Conservation (phyloP, 2,329 filamentous ascomycete genomes). For the Diaporthe sp. region DNA sequence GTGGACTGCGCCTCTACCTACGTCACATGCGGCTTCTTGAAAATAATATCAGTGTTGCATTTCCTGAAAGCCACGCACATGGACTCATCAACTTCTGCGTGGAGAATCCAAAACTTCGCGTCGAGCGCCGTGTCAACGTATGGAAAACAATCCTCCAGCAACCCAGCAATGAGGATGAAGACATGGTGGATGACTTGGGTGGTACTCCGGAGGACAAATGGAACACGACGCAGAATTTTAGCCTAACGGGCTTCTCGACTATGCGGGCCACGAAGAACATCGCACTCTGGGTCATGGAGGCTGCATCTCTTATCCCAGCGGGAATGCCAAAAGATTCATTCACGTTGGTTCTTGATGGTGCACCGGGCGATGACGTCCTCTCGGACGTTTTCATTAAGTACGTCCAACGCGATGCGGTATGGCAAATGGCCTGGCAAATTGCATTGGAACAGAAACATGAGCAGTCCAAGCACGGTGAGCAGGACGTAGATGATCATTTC, state of each 20-base stretch:
- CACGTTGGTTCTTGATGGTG: background rate
- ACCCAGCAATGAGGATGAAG: background rate
- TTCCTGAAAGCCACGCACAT: background rate
- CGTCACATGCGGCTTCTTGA: background rate
- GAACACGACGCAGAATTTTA: rapidly evolving
- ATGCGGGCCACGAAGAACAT: background rate
- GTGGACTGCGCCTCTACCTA: background rate
- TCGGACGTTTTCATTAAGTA: background rate
- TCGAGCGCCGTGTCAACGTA: background rate
- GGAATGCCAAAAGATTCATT: conserved; percentile 4
- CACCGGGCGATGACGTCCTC: background rate
- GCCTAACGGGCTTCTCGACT: background rate
- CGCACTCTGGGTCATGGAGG: conserved; percentile 6
- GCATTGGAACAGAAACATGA: no score
- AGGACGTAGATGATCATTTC: background rate
- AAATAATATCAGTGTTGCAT: background rate
- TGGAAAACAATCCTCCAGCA: background rate
- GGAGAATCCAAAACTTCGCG: background rate
- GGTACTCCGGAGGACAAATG: rapidly evolving
- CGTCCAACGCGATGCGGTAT: background rate
- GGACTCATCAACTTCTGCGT: background rate
- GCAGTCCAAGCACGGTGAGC: no score
- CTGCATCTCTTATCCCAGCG: background rate
- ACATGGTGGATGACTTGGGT: background rate
- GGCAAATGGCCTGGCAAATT: background rate